A percentile compares a stretch with the other conserved stretches of the same genome.
These are phyloP conservation scores for Umbellularia californica DNA, from an alignment of 164 flowering plant genomes.

Conservation along the genomic window DNA sequence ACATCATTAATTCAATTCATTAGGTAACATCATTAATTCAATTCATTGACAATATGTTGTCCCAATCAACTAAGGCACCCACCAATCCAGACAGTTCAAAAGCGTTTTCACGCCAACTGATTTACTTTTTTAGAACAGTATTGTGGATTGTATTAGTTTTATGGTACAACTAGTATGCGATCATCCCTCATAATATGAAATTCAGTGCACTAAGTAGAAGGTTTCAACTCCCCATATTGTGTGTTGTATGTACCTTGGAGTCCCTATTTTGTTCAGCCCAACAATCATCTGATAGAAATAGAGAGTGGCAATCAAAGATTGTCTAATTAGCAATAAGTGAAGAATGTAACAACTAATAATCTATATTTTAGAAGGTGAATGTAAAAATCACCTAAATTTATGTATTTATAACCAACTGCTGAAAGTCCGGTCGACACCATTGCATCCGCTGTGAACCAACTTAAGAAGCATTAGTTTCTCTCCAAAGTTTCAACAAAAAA, in stretches of 20 bases:
- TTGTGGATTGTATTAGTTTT: too few species aligned
- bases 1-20: too few species aligned
- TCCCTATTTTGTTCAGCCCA: conserved; percentile 63
- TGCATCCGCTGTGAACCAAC: conserved; percentile 48
- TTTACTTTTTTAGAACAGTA: too few species aligned
- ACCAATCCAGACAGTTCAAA: too few species aligned
- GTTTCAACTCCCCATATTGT: not conserved
- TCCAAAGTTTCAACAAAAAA: not conserved
- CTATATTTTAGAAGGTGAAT: not conserved
- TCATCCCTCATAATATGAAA: too few species aligned
- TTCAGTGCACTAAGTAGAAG: not conserved
- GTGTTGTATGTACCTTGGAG: conserved; percentile 32
- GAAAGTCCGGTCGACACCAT: conserved; percentile 56
- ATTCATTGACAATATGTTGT: too few species aligned
- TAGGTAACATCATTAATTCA: too few species aligned
- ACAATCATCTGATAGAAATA: conserved; percentile 57
- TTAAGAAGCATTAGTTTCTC: not conserved
- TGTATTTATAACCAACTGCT: conserved; percentile 40
- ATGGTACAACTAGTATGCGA: too few species aligned
- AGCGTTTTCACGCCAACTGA: too few species aligned
- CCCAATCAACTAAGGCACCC: too few species aligned
- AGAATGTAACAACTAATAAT: too few species aligned
- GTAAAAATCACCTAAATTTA: conserved; percentile 45
- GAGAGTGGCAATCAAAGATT: not conserved
- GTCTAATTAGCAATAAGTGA: not conserved